Evolutionary conservation across 306 rosid genomes (phyloP).

Genomic region (Medicago ruthenica): DNA sequence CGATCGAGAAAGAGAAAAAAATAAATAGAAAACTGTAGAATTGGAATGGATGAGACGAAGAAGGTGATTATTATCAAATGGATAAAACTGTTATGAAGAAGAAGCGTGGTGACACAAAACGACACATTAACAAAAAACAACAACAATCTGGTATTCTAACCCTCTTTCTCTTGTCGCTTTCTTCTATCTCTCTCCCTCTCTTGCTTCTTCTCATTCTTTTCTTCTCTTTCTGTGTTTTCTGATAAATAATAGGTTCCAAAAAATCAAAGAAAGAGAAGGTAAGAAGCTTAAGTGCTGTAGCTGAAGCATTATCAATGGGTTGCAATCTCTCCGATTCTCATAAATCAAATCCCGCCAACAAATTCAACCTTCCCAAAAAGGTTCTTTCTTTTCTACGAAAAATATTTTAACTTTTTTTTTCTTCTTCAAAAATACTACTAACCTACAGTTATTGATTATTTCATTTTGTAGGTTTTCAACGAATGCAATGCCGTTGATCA

Average conservation of each 20-base stretch:
- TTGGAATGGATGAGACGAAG: neutral
- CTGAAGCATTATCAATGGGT: slow-evolving; percentile 59
- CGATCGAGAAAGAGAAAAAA: too few species aligned
- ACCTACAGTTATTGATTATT: neutral
- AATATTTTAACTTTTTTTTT: neutral
- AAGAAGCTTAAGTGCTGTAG: slow-evolving; percentile 59
- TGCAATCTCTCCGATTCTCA: slow-evolving; percentile 36
- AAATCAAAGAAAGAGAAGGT: slow-evolving; percentile 72
- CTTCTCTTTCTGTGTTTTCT: neutral
- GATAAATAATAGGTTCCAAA: neutral
- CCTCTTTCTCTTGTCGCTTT: slow-evolving; percentile 49
- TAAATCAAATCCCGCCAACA: slow-evolving; percentile 43
- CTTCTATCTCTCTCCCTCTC: slow-evolving; percentile 25
- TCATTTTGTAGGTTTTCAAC: slow-evolving; percentile 48
- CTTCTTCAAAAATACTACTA: neutral
- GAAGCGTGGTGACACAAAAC: slow-evolving; percentile 48
- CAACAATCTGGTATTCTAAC: slow-evolving; percentile 36
- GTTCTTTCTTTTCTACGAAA: slow-evolving; percentile 8
- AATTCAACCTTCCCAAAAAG: slow-evolving; percentile 31
- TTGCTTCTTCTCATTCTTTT: too few species aligned
- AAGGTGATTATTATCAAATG: slow-evolving; percentile 27
- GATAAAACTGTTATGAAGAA: slow-evolving; percentile 44
- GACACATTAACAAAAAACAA: slow-evolving; percentile 43
- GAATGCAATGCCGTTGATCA: slow-evolving; percentile 65
- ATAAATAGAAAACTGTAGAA: too few species aligned